Conservation (phyloP, 1,284 basidiomycete species). For the Malassezia equina region DNA sequence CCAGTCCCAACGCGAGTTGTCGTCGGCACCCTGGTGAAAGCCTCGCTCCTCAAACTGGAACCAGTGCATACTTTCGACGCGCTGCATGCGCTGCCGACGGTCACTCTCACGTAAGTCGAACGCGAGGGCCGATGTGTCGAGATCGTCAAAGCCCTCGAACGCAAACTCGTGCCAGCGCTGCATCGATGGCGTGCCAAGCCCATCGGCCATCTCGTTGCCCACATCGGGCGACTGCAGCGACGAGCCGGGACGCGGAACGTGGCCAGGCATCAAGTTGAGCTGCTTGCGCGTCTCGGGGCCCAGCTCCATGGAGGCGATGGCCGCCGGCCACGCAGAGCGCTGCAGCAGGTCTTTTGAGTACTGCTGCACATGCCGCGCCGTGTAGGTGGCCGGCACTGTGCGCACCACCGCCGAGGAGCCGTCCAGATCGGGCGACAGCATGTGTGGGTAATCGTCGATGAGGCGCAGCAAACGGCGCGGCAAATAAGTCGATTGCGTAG, state of each 20-base stretch:
- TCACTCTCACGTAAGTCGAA: constrained; percentile 42
- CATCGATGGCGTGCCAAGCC: constrained; percentile 26
- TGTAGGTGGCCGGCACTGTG: constrained; percentile 36
- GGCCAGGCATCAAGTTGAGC: constrained; percentile 22
- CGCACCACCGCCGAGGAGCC: constrained; percentile 21
- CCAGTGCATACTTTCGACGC: constrained; percentile 34
- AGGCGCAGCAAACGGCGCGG: constrained; percentile 36
- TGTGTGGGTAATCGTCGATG: constrained; percentile 34
- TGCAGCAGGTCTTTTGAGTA: constrained; percentile 41
- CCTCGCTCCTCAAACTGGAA: constrained; percentile 34
- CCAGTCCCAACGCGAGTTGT: constrained; percentile 21
- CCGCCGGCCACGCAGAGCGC: constrained; percentile 9
- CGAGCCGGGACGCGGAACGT: not conserved
- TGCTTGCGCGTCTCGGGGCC: constrained; percentile 40
- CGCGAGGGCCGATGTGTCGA: constrained; percentile 36
- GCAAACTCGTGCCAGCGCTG: constrained; percentile 41
- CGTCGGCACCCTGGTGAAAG: constrained; percentile 22
- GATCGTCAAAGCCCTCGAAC: constrained; percentile 33
- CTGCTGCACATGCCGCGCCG: constrained; percentile 35
- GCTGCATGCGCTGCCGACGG: constrained; percentile 22
- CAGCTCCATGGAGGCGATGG: constrained; percentile 26
- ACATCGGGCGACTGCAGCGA: constrained; percentile 1
- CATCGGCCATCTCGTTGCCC: constrained; percentile 20
- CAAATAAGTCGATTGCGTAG: constrained; percentile 10
- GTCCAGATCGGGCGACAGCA: constrained; percentile 27